Evolutionary conservation across 345 rosid genomes (phyloP).

Genomic region (Gossypium bickii): DNA sequence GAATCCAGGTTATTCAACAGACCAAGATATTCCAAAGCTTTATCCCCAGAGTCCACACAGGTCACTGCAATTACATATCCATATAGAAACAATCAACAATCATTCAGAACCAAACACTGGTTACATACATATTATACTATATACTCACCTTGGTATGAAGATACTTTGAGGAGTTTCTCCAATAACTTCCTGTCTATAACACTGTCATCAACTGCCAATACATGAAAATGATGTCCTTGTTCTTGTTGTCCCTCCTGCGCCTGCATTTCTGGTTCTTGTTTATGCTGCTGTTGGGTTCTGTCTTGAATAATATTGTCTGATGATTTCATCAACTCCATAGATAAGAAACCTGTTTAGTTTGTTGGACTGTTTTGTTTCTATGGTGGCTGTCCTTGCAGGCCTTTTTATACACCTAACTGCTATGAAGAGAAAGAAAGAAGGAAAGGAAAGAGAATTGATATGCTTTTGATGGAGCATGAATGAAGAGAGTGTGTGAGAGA

Average conservation of each 20-base stretch:
- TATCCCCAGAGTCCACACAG: conserved; percentile 47
- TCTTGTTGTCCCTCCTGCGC: neutral
- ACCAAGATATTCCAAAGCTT: conserved; percentile 57
- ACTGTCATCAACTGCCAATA: conserved; percentile 62
- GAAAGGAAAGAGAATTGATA: neutral
- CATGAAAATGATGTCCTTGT: conserved; percentile 36
- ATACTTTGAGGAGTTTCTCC: conserved; percentile 43
- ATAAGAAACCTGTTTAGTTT: neutral
- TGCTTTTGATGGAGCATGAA: neutral
- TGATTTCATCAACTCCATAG: conserved; percentile 31
- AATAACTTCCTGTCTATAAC: conserved; percentile 48
- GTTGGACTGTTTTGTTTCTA: no score
- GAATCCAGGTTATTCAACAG: conserved; percentile 23
- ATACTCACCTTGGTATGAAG: conserved; percentile 43
- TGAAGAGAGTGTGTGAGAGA: neutral
- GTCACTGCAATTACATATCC: conserved; percentile 35
- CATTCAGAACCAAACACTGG: no score
- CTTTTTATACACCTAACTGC: neutral
- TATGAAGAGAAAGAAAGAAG: neutral
- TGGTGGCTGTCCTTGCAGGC: neutral
- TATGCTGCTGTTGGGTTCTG: neutral
- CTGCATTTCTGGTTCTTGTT: neutral
- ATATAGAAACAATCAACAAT: no score
- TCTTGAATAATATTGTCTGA: neutral
- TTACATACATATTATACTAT: no score